Evolutionary conservation across 305 asterid genomes (phyloP).

Genomic region (Solanum hybrid): DNA sequence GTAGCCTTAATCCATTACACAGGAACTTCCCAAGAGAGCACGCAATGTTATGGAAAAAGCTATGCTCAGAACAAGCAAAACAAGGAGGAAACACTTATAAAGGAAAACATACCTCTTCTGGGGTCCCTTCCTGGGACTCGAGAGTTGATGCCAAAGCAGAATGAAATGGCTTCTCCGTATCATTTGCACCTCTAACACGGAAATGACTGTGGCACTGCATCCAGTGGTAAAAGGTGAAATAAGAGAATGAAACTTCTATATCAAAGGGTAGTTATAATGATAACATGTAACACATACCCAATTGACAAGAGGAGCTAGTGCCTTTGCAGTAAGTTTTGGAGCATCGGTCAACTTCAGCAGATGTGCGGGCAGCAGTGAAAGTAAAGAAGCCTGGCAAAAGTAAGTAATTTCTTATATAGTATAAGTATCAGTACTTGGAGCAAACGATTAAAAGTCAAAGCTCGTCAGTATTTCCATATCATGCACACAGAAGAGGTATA

Average conservation of each 20-base stretch:
- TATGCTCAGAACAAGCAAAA: not conserved
- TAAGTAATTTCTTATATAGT: constrained; percentile 15
- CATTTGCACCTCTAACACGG: constrained; percentile 43
- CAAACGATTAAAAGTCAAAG: not conserved
- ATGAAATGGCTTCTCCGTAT: constrained; percentile 49
- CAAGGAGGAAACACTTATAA: not conserved
- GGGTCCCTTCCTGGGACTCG: constrained; percentile 75
- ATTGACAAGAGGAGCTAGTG: constrained; percentile 51
- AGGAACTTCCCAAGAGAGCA: not conserved
- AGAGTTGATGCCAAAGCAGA: constrained; percentile 60
- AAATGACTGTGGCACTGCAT: constrained; percentile 61
- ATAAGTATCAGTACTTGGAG: not conserved
- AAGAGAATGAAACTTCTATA: not conserved
- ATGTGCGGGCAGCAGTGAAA: constrained; percentile 70
- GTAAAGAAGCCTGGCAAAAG: constrained; percentile 77
- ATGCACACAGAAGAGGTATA: not conserved
- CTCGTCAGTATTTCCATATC: not conserved
- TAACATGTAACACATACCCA: constrained; percentile 54
- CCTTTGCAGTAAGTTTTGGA: constrained; percentile 56
- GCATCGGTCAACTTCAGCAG: constrained; percentile 54
- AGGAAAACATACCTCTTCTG: constrained; percentile 54
- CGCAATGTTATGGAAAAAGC: not conserved
- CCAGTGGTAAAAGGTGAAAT: not conserved
- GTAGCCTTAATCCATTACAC: not conserved
- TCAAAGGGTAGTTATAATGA: not conserved